phyloP scores from a whole-genome alignment of 345 rosid genomes.

The Xanthoceras sorbifolium region DNA sequence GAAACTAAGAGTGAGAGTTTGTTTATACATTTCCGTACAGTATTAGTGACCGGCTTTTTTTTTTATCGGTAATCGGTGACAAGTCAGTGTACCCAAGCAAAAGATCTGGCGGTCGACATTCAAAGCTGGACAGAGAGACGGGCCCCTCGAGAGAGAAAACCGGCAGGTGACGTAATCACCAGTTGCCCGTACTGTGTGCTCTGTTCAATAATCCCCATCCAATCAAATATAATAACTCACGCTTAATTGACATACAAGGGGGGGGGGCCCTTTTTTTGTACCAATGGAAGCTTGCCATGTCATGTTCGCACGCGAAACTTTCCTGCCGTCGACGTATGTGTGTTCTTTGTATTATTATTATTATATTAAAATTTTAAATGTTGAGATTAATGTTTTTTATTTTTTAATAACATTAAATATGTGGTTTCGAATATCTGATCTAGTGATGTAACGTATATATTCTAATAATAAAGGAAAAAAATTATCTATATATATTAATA shows the following conservation, averaged over 20 bases:
- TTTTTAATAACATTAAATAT: too few species aligned
- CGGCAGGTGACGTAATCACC: constrained; percentile 35
- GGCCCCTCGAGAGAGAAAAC: constrained; percentile 5
- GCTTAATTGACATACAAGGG: background rate
- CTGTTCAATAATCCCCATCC: constrained; percentile 10
- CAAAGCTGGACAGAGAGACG: constrained; percentile 18
- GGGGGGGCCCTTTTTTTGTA: background rate
- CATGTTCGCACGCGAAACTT: background rate
- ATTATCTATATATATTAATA: too few species aligned
- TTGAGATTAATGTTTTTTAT: too few species aligned
- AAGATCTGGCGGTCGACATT: constrained; percentile 37
- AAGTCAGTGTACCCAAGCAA: constrained; percentile 32
- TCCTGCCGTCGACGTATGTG: too few species aligned
- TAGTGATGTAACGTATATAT: too few species aligned
- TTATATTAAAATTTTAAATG: too few species aligned
- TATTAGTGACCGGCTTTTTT: constrained; percentile 18
- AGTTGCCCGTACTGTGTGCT: constrained; percentile 18
- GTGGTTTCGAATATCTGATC: too few species aligned
- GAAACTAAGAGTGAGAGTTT: background rate
- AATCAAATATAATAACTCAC: background rate
- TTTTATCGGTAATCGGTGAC: constrained; percentile 35
- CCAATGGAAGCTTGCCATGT: background rate
- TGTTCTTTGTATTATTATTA: too few species aligned
- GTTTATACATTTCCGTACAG: constrained; percentile 27
- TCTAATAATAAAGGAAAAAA: too few species aligned